phyloP scores from a whole-genome alignment of 2,329 filamentous ascomycete genomes.

The Leptographium galeiforme region DNA sequence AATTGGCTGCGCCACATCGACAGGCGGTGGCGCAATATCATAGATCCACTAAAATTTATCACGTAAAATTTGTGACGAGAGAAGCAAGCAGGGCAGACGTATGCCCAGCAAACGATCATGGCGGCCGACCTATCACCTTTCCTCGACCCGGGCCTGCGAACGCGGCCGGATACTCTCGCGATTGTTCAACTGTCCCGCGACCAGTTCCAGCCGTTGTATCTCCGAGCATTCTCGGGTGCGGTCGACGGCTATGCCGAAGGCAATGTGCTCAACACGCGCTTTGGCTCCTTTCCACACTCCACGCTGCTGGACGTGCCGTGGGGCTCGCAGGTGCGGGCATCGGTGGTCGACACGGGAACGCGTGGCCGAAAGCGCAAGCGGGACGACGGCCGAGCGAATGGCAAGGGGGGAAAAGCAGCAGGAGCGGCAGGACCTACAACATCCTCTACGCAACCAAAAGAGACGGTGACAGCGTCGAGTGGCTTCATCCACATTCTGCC shows the following conservation, averaged over 20 bases:
- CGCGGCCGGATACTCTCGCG: constrained; percentile 55
- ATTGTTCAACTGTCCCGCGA: constrained; percentile 85
- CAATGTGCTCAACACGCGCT: constrained; percentile 78
- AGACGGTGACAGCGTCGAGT: constrained; percentile 29
- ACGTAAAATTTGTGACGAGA: neutral
- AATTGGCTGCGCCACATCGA: neutral
- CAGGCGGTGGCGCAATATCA: neutral
- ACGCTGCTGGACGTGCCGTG: constrained; percentile 68
- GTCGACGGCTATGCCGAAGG: constrained; percentile 64
- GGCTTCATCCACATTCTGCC: constrained; percentile 70
- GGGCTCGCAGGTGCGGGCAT: constrained; percentile 86
- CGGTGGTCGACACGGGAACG: constrained; percentile 83
- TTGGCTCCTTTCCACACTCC: constrained; percentile 77
- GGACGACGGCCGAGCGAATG: constrained; percentile 8
- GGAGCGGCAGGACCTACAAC: neutral
- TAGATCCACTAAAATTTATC: neutral
- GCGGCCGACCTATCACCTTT: constrained; percentile 51
- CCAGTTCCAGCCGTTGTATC: constrained; percentile 62
- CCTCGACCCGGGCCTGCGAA: constrained; percentile 51
- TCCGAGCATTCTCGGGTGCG: constrained; percentile 44
- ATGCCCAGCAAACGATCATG: constrained; percentile 3
- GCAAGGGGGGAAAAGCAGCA: neutral
- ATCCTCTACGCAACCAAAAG: constrained; percentile 1
- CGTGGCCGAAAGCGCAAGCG: constrained; percentile 56
- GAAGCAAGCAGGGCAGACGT: neutral